These are phyloP conservation scores for Cyclotella sp. DNA, from an alignment of 108 stramenopile species.

Conservation along the genomic window DNA sequence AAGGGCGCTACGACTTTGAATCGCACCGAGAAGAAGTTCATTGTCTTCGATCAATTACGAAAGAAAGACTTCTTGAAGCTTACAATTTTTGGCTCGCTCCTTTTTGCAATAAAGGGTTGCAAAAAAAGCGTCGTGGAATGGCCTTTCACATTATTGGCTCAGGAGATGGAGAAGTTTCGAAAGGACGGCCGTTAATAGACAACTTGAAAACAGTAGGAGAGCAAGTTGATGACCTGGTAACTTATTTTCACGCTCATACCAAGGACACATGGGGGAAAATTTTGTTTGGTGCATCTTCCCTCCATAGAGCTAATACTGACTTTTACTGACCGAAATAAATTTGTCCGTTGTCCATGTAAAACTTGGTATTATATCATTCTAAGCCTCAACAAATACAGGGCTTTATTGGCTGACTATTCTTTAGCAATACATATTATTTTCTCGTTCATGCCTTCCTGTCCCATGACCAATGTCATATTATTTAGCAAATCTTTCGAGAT, in stretches of 20 bases:
- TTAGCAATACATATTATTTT: too few relatives aligned
- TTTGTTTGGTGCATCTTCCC: conserved; percentile 9
- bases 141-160: conserved; percentile 76
- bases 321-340: background rate
- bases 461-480: too few relatives aligned
- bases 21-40: conserved; percentile 69
- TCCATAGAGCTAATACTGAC: background rate
- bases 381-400: too few relatives aligned
- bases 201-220: conserved; percentile 36
- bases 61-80: conserved; percentile 62
- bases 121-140: conserved; percentile 52
- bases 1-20: conserved; percentile 76
- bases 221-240: conserved; percentile 54
- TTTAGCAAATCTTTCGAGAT: too few relatives aligned
- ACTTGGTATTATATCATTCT: too few relatives aligned
- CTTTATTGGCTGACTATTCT: too few relatives aligned
- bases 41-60: conserved; percentile 62
- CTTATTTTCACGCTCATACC: conserved; percentile 55
- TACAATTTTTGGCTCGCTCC: conserved; percentile 83
- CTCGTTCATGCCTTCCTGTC: too few relatives aligned
- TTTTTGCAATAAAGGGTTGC: conserved; percentile 28
- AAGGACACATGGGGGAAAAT: conserved; percentile 50
- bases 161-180: conserved; percentile 59
- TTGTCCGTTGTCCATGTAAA: too few relatives aligned
- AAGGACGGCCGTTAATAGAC: conserved; percentile 58